Percentiles rank a stretch among this genome's conserved stretches.
Conservation (phyloP, 2,329 filamentous ascomycete species). For the Epichloe festucae region DNA sequence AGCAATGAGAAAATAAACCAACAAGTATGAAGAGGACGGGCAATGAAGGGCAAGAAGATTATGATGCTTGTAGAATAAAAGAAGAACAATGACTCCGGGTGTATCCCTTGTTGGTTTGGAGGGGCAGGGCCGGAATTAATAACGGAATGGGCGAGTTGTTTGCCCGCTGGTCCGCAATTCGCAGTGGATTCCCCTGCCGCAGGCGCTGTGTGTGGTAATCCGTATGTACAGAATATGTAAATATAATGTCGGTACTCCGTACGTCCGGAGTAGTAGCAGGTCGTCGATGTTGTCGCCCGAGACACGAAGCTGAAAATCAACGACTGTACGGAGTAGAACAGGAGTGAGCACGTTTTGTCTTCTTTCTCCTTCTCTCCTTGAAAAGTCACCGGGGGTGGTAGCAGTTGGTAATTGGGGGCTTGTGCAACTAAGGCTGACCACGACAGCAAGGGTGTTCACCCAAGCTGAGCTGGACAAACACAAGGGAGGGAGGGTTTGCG, state of each 20-base stretch:
- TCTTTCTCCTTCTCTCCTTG: background rate
- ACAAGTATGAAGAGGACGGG: background rate
- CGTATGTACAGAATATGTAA: background rate
- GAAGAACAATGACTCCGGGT: background rate
- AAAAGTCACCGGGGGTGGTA: background rate
- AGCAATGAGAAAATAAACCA: background rate
- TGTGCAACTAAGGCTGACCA: background rate
- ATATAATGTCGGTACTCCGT: background rate
- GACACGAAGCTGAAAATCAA: constrained; percentile 5
- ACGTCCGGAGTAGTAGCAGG: background rate
- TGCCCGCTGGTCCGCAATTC: background rate
- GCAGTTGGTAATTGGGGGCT: background rate
- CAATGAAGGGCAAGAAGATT: background rate
- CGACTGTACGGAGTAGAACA: background rate
- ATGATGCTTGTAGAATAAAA: background rate
- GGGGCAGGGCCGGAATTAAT: background rate
- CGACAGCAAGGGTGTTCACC: background rate
- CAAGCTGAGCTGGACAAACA: background rate
- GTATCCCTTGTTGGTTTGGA: background rate
- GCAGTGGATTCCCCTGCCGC: background rate
- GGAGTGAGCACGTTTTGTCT: background rate
- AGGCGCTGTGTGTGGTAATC: background rate
- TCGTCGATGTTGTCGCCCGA: constrained; percentile 3
- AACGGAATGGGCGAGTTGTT: background rate
- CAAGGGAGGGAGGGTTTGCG: background rate